Evolutionary conservation across 2,329 filamentous ascomycete genomes (phyloP).

Genomic region (Parafenestella ontariensis): DNA sequence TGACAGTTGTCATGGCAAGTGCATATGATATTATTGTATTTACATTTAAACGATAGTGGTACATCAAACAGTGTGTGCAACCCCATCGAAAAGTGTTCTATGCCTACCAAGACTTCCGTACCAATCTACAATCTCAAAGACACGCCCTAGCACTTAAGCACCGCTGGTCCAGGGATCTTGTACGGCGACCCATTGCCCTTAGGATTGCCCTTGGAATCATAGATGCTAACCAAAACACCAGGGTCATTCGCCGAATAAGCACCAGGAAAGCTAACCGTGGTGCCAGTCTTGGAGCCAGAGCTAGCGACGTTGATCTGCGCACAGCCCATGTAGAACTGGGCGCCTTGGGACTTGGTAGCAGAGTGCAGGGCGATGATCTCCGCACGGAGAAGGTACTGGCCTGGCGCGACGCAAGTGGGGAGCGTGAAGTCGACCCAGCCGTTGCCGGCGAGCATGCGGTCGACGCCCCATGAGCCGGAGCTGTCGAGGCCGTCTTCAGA

Average conservation of each 20-base stretch:
- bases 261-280: constrained; percentile 45
- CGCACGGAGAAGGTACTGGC: constrained; percentile 53
- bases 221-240: constrained; percentile 43
- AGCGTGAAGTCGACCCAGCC: constrained; percentile 56
- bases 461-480: constrained; percentile 57
- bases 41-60: not conserved
- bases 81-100: not conserved
- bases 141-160: constrained; percentile 56
- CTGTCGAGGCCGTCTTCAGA: constrained; percentile 50
- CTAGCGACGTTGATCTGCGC: constrained; percentile 46
- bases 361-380: constrained; percentile 57
- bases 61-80: no score
- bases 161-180: constrained; percentile 57
- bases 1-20: not conserved
- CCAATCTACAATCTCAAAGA: no score
- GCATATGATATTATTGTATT: not conserved
- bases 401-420: constrained; percentile 45
- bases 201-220: constrained; percentile 29
- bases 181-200: constrained; percentile 48
- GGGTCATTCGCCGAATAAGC: constrained; percentile 41
- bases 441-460: constrained; percentile 55
- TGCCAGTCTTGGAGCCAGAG: constrained; percentile 26
- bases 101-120: not conserved
- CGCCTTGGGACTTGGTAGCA: constrained; percentile 41
- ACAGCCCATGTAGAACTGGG: constrained; percentile 53